A percentile compares a stretch with the other conserved stretches of the same genome.
Conservation (phyloP, 352 stramenopile species). For the Pythium phragmitis region DNA sequence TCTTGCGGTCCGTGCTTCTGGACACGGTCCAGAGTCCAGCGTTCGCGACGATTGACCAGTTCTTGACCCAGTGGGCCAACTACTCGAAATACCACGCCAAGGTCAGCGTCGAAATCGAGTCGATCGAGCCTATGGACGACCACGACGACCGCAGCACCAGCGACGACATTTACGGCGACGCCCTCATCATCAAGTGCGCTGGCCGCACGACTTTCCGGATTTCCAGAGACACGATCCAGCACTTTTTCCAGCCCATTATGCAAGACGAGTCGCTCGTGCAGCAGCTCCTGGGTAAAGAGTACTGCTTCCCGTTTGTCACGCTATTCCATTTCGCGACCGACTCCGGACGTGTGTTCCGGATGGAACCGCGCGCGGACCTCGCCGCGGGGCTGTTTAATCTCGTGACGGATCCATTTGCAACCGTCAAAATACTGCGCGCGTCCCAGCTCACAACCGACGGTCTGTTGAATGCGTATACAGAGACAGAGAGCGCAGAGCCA, state of each 20-base stretch:
- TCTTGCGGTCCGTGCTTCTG: constrained; percentile 48
- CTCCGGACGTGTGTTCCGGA: constrained; percentile 43
- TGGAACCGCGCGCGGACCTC: constrained; percentile 54
- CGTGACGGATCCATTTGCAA: constrained; percentile 52
- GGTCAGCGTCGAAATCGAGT: constrained; percentile 32
- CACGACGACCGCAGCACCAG: constrained; percentile 23
- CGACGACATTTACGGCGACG: constrained; percentile 21
- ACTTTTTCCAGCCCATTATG: constrained; percentile 61
- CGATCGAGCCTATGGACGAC: constrained; percentile 36
- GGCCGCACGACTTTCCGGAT: constrained; percentile 51
- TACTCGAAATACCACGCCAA: constrained; percentile 61
- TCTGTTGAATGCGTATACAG: constrained; percentile 48
- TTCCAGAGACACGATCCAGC: constrained; percentile 56
- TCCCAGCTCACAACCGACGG: constrained; percentile 54
- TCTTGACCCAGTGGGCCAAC: constrained; percentile 56
- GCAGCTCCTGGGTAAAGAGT: constrained; percentile 55
- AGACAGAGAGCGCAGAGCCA: not conserved
- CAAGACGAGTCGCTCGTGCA: constrained; percentile 62
- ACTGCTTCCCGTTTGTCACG: constrained; percentile 52
- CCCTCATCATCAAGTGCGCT: constrained; percentile 42
- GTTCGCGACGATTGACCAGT: constrained; percentile 50
- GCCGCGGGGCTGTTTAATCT: constrained; percentile 51
- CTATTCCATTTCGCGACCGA: constrained; percentile 52
- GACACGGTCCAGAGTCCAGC: constrained; percentile 51
- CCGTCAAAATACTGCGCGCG: constrained; percentile 49